phyloP scores from a whole-genome alignment of 2,329 filamentous ascomycete genomes.

The Scedosporium dehoogii region DNA sequence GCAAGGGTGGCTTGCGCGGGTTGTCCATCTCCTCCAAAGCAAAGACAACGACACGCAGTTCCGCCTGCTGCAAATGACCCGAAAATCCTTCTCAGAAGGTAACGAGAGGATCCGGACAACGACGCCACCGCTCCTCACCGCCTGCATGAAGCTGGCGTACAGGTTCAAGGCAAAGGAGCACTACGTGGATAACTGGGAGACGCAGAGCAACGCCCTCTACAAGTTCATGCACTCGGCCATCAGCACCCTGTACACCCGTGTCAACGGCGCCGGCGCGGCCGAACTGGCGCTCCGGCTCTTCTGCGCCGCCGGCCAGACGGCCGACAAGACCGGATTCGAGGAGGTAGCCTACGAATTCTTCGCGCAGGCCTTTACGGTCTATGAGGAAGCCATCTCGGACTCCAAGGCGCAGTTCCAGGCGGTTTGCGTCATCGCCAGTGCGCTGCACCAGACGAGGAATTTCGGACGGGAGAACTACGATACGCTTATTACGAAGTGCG shows the following conservation, averaged over 20 bases:
- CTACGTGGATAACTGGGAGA: slow-evolving; percentile 55
- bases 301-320: slow-evolving; percentile 83
- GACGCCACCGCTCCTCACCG: slow-evolving; percentile 82
- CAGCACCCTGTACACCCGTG: slow-evolving; percentile 77
- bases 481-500: slow-evolving; percentile 94
- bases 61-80: slow-evolving; percentile 78
- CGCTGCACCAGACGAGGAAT: slow-evolving; percentile 76
- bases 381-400: slow-evolving; percentile 92
- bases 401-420: slow-evolving; percentile 96
- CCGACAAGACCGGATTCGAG: slow-evolving; percentile 83
- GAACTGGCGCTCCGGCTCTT: slow-evolving; percentile 87
- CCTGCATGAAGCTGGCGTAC: slow-evolving; percentile 79
- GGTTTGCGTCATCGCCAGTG: slow-evolving; percentile 85
- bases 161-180: slow-evolving; percentile 87
- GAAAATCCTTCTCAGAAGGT: slow-evolving; percentile 80
- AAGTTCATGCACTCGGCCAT: slow-evolving; percentile 91
- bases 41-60: slow-evolving; percentile 90
- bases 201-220: slow-evolving; percentile 67
- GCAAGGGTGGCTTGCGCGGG: slow-evolving; percentile 89
- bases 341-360: slow-evolving; percentile 98
- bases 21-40: slow-evolving; percentile 78
- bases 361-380: slow-evolving; percentile 94
- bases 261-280: slow-evolving; percentile 65
- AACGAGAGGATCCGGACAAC: slow-evolving; percentile 96
- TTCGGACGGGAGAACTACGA: slow-evolving; percentile 98